Conservation (phyloP, 2,329 filamentous ascomycete species). For the Phialemoniopsis sp. region DNA sequence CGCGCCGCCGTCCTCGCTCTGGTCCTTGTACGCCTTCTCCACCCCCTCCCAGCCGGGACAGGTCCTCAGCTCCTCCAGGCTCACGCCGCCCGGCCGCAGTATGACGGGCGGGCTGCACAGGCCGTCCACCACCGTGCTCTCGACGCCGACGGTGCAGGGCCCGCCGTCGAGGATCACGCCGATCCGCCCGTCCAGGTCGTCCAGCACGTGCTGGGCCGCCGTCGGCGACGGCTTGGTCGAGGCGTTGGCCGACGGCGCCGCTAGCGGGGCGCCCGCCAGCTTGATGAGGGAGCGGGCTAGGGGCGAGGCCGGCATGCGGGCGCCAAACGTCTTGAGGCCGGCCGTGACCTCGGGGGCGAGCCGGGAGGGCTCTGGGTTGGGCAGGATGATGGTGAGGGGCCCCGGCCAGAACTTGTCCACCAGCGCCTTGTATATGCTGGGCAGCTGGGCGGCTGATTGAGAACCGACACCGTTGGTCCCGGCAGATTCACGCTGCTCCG, state of each 20-base stretch:
- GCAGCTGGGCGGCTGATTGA: slow-evolving; percentile 40
- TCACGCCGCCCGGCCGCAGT: slow-evolving; percentile 81
- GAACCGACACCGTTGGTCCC: slow-evolving; percentile 12
- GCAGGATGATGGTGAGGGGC: slow-evolving; percentile 85
- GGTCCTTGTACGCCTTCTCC: slow-evolving; percentile 74
- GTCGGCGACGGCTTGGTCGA: slow-evolving; percentile 92
- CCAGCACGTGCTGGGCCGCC: slow-evolving; percentile 79
- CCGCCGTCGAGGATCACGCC: slow-evolving; percentile 88
- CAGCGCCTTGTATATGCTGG: slow-evolving; percentile 71
- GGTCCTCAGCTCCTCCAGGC: slow-evolving; percentile 70
- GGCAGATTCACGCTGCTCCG: slow-evolving; percentile 2
- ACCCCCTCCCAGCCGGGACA: slow-evolving; percentile 81
- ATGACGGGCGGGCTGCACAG: slow-evolving; percentile 76
- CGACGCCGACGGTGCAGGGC: slow-evolving; percentile 80
- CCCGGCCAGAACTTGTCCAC: slow-evolving; percentile 91
- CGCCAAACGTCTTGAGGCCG: slow-evolving; percentile 78
- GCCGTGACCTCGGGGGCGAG: slow-evolving; percentile 92
- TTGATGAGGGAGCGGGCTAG: slow-evolving; percentile 88
- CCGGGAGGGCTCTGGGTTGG: slow-evolving; percentile 62
- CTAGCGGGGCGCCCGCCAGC: slow-evolving; percentile 72
- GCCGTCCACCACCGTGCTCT: slow-evolving; percentile 95
- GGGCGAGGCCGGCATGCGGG: slow-evolving; percentile 79
- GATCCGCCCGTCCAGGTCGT: slow-evolving; percentile 80
- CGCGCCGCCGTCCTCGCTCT: slow-evolving; percentile 53
- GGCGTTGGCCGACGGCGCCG: slow-evolving; percentile 90